A percentile compares a stretch with the other conserved stretches of the same genome.
Conservation (phyloP, 78 protist species). For the Dictyostelium firmibasis region DNA sequence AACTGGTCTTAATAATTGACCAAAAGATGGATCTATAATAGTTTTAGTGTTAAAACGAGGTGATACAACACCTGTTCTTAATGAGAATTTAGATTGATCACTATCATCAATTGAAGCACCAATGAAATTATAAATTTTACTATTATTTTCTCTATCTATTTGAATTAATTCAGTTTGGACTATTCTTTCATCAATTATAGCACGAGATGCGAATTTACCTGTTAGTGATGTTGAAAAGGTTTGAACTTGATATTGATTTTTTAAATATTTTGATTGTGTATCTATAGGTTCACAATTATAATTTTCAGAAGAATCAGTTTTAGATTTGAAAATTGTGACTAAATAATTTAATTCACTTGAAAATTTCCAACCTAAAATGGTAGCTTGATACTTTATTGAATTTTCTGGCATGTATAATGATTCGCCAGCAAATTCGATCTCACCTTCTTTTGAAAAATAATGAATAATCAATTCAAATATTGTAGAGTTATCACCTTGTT, state of each 20-base stretch:
- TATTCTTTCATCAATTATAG: background rate
- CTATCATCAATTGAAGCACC: background rate
- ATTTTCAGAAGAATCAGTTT: background rate
- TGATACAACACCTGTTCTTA: background rate
- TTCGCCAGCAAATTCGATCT: slow-evolving; percentile 27
- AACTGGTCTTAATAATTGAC: background rate
- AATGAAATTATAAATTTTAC: background rate
- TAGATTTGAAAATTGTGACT: slow-evolving; percentile 16
- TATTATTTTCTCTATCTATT: background rate
- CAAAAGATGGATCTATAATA: background rate
- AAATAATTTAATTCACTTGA: background rate
- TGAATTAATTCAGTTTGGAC: background rate
- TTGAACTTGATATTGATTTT: background rate
- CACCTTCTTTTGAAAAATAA: background rate
- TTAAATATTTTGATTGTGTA: background rate
- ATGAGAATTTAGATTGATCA: background rate
- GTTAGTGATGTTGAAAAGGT: background rate
- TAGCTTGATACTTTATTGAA: slow-evolving; percentile 22
- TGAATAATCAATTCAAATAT: background rate
- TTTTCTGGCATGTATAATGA: background rate
- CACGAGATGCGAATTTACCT: background rate
- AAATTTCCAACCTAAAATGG: slow-evolving; percentile 12
- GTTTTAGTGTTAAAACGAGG: background rate
- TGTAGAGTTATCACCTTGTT: background rate
- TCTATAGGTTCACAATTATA: background rate